Evolutionary conservation across 805 yeast species (phyloP).

Genomic region (Blastobotrys chiropterorum): DNA sequence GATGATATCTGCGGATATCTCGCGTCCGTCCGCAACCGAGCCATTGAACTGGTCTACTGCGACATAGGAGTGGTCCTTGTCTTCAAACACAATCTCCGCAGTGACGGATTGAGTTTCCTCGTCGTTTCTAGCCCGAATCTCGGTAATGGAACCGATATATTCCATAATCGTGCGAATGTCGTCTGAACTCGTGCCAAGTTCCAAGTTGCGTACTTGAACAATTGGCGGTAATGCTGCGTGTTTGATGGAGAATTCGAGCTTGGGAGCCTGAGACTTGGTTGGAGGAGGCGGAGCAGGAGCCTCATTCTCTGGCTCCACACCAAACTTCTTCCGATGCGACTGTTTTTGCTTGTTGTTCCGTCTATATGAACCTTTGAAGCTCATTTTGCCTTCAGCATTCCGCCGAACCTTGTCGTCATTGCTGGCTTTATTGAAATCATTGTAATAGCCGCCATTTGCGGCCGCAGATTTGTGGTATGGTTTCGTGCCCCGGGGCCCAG

Average conservation of each 20-base stretch:
- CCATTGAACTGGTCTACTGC: slow-evolving; percentile 35
- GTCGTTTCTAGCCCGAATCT: slow-evolving; percentile 16
- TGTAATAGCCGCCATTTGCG: slow-evolving; percentile 9
- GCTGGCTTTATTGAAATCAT: background rate
- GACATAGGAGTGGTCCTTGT: slow-evolving; percentile 27
- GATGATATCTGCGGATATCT: slow-evolving; percentile 31
- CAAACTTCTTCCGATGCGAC: slow-evolving; percentile 1
- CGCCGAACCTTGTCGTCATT: background rate
- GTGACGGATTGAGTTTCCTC: slow-evolving; percentile 14
- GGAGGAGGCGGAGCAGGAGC: background rate
- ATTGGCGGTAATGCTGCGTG: slow-evolving; percentile 22
- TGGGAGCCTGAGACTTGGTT: background rate
- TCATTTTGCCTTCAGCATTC: background rate
- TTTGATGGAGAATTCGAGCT: slow-evolving; percentile 8
- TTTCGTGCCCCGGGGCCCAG: background rate
- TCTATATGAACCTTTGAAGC: background rate
- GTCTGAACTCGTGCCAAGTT: slow-evolving; percentile 28
- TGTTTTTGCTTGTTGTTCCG: background rate
- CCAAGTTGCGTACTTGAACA: slow-evolving; percentile 27
- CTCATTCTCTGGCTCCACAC: background rate
- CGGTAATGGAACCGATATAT: slow-evolving; percentile 21
- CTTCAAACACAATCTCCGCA: slow-evolving; percentile 26
- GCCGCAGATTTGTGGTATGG: slow-evolving; percentile 9
- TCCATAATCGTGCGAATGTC: slow-evolving; percentile 26
- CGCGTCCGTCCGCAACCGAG: slow-evolving; percentile 44